Conservation (phyloP, 1,284 basidiomycete species). For the Malassezia pachydermatis region DNA sequence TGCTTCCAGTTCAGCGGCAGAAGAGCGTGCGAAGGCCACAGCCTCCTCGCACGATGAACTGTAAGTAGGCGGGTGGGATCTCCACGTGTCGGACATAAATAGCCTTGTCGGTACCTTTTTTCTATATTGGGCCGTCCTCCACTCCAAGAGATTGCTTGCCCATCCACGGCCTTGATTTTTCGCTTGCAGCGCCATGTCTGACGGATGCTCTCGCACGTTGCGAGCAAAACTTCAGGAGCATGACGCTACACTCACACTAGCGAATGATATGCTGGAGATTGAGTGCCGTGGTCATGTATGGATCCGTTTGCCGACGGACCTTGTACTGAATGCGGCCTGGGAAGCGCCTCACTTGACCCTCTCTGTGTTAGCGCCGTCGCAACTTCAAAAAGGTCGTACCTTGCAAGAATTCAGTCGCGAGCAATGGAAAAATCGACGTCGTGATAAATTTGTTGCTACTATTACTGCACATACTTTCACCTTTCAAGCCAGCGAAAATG, state of each 20-base stretch:
- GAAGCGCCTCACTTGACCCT: not conserved
- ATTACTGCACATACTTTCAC: not conserved
- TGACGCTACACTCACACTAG: too few species aligned
- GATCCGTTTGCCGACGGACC: constrained; percentile 8
- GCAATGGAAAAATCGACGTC: constrained; percentile 19
- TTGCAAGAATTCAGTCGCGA: not conserved
- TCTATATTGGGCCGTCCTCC: too few species aligned
- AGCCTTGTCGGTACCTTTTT: too few species aligned
- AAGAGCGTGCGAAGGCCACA: not conserved
- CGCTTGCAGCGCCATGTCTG: too few species aligned
- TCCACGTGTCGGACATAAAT: too few species aligned
- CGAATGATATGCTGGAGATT: too few species aligned
- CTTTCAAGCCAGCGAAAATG: constrained; percentile 1
- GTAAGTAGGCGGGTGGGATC: not conserved
- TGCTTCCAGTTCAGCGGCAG: not conserved
- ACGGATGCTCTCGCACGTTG: too few species aligned
- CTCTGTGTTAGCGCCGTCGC: constrained; percentile 6
- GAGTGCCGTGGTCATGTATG: too few species aligned
- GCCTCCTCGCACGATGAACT: constrained; percentile 7
- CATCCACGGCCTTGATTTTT: too few species aligned
- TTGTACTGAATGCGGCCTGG: constrained; percentile 1
- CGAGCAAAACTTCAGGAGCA: too few species aligned
- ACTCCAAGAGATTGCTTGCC: too few species aligned
- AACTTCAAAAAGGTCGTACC: not conserved
- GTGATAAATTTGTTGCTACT: constrained; percentile 4